Evolutionary conservation across 208 protist species (phyloP), one percentile per base, ranked within the genome.

Genomic region (Lotmaria passim): DNA sequence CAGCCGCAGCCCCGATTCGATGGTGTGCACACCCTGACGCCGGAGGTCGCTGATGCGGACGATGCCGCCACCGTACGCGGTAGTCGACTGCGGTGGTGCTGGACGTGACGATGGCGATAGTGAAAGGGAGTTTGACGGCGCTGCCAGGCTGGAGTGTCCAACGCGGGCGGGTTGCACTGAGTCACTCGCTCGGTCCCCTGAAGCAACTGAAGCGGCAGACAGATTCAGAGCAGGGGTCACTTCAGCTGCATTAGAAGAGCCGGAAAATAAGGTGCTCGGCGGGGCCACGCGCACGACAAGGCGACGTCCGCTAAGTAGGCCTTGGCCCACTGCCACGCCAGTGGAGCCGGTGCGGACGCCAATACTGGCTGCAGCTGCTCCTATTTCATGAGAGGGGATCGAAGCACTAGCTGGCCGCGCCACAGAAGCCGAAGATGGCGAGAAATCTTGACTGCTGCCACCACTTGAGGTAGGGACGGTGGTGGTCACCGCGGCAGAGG

Each of bases 11-110:
- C 64, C 70, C 0, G 55, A 71, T 12, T 76, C 67, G n/a, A 78
- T 30, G 14, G 47, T 14, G 41, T n/a, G 1, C 1, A 73, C 58
- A 8, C 73, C 77, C 28, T 47, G 43, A 17, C 51, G 71, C n/a
- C 69, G 73, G 51, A 93, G 55, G 26, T 93, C 90, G 59, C 87
- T 96, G 50, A 96, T 69, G 23, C 87, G 79, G 12, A 90, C 78
- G 65, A 94, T 70, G 21, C 82, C 86, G 39, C 83, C 82, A 8
- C 86, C 86, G 41, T 93, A 93, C 2, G 65, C 26, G 1, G 21
- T 39, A 17, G 61, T 60, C 38, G 55, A 48, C 38, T 48, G 23
- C 19, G 6, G 12, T 30, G 48, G 21, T 33, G 41, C n/a, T 26
- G 17, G 17, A 33, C 1, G 4, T 17, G 69, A 56, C 31, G 30